These are phyloP conservation scores for Ganoderma multipileum DNA, from an alignment of 1,284 basidiomycete genomes.

Conservation along the genomic window DNA sequence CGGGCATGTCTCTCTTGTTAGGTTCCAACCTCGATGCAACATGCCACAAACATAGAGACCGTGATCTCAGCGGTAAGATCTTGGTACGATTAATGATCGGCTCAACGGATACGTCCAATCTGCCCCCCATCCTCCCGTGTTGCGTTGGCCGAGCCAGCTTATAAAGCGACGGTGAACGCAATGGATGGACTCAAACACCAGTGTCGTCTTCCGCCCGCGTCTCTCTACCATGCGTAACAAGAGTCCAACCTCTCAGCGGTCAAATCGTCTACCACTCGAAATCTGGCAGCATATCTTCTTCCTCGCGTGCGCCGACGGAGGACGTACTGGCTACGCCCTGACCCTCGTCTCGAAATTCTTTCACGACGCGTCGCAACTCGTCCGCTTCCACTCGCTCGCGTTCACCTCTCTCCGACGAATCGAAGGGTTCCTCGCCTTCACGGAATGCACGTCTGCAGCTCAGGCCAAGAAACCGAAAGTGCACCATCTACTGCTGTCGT, in stretches of 20 bases:
- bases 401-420: constrained; percentile 23
- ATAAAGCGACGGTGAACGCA: constrained; percentile 4
- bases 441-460: neutral
- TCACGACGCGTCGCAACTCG: constrained; percentile 20
- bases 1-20: constrained; percentile 12
- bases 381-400: constrained; percentile 23
- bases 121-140: neutral
- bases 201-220: neutral
- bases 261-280: constrained; percentile 20
- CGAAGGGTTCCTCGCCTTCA: constrained; percentile 18
- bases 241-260: neutral
- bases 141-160: neutral
- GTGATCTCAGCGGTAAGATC: constrained; percentile 13
- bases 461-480: constrained; percentile 13
- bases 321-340: constrained; percentile 24
- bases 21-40: constrained; percentile 2
- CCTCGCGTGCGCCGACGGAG: constrained; percentile 27
- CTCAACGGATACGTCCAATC: constrained; percentile 1
- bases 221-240: neutral
- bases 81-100: constrained; percentile 14
- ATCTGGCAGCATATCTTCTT: constrained; percentile 27
- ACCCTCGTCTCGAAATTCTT: constrained; percentile 26
- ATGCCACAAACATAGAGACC: constrained; percentile 5
- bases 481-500: constrained; percentile 25
- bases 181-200: neutral